phyloP scores from a whole-genome alignment of 139 green algal genomes.

The Chlamydomonas asymmetrica region DNA sequence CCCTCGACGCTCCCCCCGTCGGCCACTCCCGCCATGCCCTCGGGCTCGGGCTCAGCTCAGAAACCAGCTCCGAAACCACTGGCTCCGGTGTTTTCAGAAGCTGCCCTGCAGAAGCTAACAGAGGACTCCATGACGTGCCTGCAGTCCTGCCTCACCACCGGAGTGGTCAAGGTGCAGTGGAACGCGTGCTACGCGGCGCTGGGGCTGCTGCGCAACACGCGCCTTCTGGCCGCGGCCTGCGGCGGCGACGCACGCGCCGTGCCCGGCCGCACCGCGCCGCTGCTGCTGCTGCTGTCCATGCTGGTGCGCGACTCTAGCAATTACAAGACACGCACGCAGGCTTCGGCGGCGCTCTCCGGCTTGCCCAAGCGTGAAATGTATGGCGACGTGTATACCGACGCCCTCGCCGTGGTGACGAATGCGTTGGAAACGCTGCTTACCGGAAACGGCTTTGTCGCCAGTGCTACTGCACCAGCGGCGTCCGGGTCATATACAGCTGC shows the following conservation, averaged over 20 bases:
- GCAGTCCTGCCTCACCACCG: constrained; percentile 53
- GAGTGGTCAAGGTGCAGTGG: constrained; percentile 70
- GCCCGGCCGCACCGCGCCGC: neutral
- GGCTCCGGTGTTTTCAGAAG: neutral
- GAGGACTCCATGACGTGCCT: constrained; percentile 26
- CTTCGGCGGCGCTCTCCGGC: constrained; percentile 55
- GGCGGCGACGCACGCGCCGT: no score
- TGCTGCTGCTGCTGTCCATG: constrained; percentile 59
- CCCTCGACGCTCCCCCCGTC: neutral
- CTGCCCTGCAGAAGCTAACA: neutral
- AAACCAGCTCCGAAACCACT: neutral
- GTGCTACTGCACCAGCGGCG: neutral
- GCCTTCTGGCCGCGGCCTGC: neutral
- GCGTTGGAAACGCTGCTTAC: constrained; percentile 41
- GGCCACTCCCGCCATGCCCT: neutral
- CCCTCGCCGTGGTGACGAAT: constrained; percentile 44
- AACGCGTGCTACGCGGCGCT: constrained; percentile 56
- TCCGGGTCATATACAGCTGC: no score
- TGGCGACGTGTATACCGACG: constrained; percentile 42
- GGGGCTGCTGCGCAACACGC: constrained; percentile 38
- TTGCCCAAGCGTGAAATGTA: constrained; percentile 27
- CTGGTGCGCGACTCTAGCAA: constrained; percentile 66
- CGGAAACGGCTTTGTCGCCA: constrained; percentile 10
- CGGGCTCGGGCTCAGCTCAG: neutral
- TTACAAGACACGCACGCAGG: constrained; percentile 72